phyloP scores from a whole-genome alignment of 176 grass and related monocot species.

The Rhipidocladum racemiflorum region DNA sequence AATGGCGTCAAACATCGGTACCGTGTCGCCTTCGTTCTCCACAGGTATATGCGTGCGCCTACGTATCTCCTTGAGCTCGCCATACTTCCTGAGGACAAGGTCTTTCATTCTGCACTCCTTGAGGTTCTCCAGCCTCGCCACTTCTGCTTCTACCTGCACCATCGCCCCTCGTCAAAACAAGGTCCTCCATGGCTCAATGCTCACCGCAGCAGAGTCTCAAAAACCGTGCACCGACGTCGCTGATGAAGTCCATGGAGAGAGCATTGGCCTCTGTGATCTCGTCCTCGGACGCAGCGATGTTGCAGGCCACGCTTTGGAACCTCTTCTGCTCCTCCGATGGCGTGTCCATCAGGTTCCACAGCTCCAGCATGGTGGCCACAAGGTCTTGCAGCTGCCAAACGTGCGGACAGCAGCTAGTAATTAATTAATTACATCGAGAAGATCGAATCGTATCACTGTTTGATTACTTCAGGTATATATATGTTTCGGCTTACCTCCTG shows the following conservation, averaged over 20 bases:
- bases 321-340: slow-evolving; percentile 79
- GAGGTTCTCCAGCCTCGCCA: slow-evolving; percentile 70
- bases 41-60: slow-evolving; percentile 45
- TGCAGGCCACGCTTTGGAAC: slow-evolving; percentile 80
- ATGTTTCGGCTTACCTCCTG: slow-evolving; percentile 49
- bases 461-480: not conserved
- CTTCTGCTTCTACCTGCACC: slow-evolving; percentile 68
- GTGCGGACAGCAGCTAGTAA: not conserved
- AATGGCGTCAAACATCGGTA: slow-evolving; percentile 34
- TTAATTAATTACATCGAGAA: not conserved
- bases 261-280: slow-evolving; percentile 67
- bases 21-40: slow-evolving; percentile 16
- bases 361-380: slow-evolving; percentile 65
- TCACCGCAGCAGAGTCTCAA: not conserved
- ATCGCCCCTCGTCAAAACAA: not conserved
- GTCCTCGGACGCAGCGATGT: slow-evolving; percentile 87
- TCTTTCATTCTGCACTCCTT: slow-evolving; percentile 81
- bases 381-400: slow-evolving; percentile 73
- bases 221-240: slow-evolving; percentile 28
- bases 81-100: slow-evolving; percentile 62
- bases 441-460: not conserved
- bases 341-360: slow-evolving; percentile 95
- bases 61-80: slow-evolving; percentile 69
- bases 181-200: not conserved
- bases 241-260: slow-evolving; percentile 58